Evolutionary conservation across 2,329 filamentous ascomycete genomes (phyloP).

Genomic region (Fusarium sp.): DNA sequence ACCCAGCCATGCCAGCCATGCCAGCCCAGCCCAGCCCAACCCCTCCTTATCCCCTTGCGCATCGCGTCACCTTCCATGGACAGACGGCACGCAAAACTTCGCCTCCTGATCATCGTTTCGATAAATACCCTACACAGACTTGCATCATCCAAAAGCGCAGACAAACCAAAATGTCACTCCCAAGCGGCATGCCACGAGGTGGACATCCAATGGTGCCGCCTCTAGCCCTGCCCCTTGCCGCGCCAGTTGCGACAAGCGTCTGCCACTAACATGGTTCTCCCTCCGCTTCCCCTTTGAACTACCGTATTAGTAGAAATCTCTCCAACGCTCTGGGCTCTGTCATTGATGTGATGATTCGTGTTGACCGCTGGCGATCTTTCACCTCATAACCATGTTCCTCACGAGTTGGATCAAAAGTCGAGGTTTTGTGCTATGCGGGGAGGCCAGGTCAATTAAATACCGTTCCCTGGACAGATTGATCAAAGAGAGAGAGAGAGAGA

Average conservation of each 20-base stretch:
- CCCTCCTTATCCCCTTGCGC: not conserved
- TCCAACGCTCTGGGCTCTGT: slow-evolving; percentile 17
- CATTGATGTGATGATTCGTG: not conserved
- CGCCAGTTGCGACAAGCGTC: slow-evolving; percentile 35
- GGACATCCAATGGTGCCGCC: slow-evolving; percentile 37
- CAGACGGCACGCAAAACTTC: not conserved
- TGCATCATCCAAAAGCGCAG: not conserved
- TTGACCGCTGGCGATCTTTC: too few species aligned
- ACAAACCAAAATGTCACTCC: slow-evolving; percentile 8
- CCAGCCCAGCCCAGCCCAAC: not conserved
- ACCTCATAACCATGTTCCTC: too few species aligned
- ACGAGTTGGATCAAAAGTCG: too few species aligned
- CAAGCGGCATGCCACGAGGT: slow-evolving; percentile 39
- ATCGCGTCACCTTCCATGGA: slow-evolving; percentile 22
- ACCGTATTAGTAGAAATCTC: not conserved
- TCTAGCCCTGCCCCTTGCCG: slow-evolving; percentile 41
- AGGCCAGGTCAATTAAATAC: too few species aligned
- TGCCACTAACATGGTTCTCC: slow-evolving; percentile 21
- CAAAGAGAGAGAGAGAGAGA: too few species aligned
- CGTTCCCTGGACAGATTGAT: too few species aligned
- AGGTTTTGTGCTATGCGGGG: too few species aligned
- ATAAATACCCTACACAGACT: slow-evolving; percentile 33
- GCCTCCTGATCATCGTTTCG: slow-evolving; percentile 18
- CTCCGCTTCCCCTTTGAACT: slow-evolving; percentile 19
- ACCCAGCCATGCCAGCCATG: not conserved